Evolutionary conservation across 805 yeast species (phyloP), one percentile per base, ranked within the genome.

Genomic region (Starmerella roubikii): DNA sequence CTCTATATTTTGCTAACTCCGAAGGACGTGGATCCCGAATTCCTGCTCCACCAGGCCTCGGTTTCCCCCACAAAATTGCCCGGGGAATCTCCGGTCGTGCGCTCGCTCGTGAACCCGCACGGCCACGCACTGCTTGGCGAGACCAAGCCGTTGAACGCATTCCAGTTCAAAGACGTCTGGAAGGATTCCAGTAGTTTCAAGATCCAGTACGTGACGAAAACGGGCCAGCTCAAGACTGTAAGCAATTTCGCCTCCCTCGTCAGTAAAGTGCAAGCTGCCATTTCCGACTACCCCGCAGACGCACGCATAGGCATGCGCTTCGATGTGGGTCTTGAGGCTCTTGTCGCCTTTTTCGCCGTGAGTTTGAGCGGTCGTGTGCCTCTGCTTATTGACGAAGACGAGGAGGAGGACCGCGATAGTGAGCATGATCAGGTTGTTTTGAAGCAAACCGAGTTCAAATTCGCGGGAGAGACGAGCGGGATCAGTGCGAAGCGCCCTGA

Each of bases 81-180:
- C 4, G 65, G 69, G 35, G 93, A 85, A 55, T 71, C 86, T 13
- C 86, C 94, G 0, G 64, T 80, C 10, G 76, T 80, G 56, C 68
- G 91, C 46, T 78, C 84, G 36, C 73, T 74, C 33, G 74, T 78
- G 48, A 72, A 80, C 24, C 91, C 86, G 18, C 75, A 72, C 53
- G 81, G 83, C 4, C 40, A 41, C 9, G 47, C 46, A 3, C 34
- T 51, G 31, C 33, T 45, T 4, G 50, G 48, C 18, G 37, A 43
- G 10, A 18, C 37, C 32, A 21, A 22, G 22, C 48, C 50, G 11
- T 38, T 43, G 55, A 71, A 42, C 78, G 81, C 0, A 63, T 85
- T 40, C 65, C 77, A 18, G 69, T 80, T 2, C 93, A 93, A 0
- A 59, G 81, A 39, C 72, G 73, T 33, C 68, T 85, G 52, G 49